phyloP scores from a whole-genome alignment of 164 flowering plant genomes.

The Chimonanthus salicifolius region DNA sequence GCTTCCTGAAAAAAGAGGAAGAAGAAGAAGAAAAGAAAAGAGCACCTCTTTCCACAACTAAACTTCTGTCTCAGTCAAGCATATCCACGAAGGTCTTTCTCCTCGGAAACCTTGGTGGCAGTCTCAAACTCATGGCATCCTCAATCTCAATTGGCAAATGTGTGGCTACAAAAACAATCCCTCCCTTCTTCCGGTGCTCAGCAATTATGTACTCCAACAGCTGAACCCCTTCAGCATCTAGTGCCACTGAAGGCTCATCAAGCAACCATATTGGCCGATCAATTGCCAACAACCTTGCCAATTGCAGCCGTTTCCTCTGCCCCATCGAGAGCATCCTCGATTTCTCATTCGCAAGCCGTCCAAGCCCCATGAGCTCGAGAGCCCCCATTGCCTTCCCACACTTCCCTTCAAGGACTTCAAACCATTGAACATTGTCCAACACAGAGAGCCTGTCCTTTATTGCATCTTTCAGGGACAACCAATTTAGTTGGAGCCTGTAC shows the following conservation, averaged over 20 bases:
- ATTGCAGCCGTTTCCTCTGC: slow-evolving; percentile 78
- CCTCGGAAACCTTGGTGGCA: slow-evolving; percentile 85
- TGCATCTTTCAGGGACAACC: slow-evolving; percentile 89
- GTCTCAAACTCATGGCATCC: slow-evolving; percentile 69
- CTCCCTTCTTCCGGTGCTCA: slow-evolving; percentile 82
- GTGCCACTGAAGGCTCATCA: slow-evolving; percentile 94
- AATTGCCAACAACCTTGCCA: slow-evolving; percentile 75
- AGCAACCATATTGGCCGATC: slow-evolving; percentile 93
- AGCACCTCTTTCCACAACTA: neutral
- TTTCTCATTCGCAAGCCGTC: slow-evolving; percentile 62
- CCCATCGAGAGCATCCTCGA: slow-evolving; percentile 90
- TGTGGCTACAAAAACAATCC: slow-evolving; percentile 73
- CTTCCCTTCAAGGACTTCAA: slow-evolving; percentile 80
- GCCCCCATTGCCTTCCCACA: slow-evolving; percentile 57
- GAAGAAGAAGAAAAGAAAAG: neutral
- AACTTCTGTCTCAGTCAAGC: slow-evolving; percentile 35
- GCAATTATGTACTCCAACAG: slow-evolving; percentile 71
- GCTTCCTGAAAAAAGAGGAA: neutral
- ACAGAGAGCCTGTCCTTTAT: slow-evolving; percentile 67
- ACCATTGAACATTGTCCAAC: slow-evolving; percentile 74
- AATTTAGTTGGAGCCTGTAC: slow-evolving; percentile 85
- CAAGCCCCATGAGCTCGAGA: slow-evolving; percentile 83
- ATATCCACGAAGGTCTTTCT: slow-evolving; percentile 67
- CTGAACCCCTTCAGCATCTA: slow-evolving; percentile 82
- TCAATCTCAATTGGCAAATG: slow-evolving; percentile 81